These are phyloP conservation scores for Colletotrichum caudatum DNA, from an alignment of 2,329 filamentous ascomycete genomes.

Conservation along the genomic window DNA sequence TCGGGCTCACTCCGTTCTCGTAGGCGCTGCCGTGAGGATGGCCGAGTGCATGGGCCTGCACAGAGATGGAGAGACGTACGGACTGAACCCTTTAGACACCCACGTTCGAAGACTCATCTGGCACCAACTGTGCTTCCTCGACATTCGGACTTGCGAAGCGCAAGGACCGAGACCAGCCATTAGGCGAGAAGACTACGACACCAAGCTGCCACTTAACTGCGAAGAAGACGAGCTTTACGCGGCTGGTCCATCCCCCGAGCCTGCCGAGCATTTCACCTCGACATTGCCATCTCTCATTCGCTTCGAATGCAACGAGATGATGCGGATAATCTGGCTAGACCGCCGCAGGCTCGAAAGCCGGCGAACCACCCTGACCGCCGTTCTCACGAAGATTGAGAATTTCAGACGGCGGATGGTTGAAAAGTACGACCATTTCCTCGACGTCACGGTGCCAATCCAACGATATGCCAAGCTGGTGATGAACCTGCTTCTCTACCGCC, in stretches of 20 bases:
- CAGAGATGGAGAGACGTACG: slow-evolving; percentile 76
- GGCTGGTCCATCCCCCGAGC: slow-evolving; percentile 55
- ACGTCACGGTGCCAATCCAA: slow-evolving; percentile 70
- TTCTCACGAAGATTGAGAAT: slow-evolving; percentile 76
- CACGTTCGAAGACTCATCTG: slow-evolving; percentile 79
- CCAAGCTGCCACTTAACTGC: slow-evolving; percentile 77
- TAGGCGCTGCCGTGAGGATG: slow-evolving; percentile 78
- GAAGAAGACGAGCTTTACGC: slow-evolving; percentile 72
- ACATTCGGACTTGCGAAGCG: slow-evolving; percentile 79
- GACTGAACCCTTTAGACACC: slow-evolving; percentile 74
- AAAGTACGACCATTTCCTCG: slow-evolving; percentile 74
- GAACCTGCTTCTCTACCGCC: slow-evolving; percentile 70
- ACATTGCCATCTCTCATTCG: slow-evolving; percentile 76
- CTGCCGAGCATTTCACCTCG: slow-evolving; percentile 72
- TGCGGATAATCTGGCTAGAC: slow-evolving; percentile 77
- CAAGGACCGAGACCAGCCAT: slow-evolving; percentile 80
- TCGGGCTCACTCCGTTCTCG: slow-evolving; percentile 77
- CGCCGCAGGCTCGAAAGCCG: slow-evolving; percentile 72
- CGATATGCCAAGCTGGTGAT: slow-evolving; percentile 73
- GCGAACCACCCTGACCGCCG: slow-evolving; percentile 70
- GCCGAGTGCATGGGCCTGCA: slow-evolving; percentile 84
- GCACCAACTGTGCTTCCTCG: slow-evolving; percentile 83
- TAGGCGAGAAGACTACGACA: slow-evolving; percentile 80
- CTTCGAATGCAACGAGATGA: slow-evolving; percentile 80
- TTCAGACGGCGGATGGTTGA: slow-evolving; percentile 74